These are phyloP conservation scores for Boletellus sp. DNA, from an alignment of 1,284 basidiomycete genomes.

Conservation along the genomic window DNA sequence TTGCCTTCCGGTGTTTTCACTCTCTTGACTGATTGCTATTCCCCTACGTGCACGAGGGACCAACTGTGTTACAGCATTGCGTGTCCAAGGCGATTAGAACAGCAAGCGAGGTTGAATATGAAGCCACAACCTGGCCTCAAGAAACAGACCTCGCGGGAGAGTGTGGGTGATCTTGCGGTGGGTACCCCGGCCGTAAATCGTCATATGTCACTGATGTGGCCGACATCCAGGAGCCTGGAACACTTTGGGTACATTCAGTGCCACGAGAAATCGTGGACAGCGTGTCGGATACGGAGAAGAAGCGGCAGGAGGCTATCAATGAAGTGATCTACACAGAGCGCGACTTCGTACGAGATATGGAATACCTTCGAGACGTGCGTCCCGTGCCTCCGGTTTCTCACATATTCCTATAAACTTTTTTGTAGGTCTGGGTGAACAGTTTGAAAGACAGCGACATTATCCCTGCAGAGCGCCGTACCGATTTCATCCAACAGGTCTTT, in stretches of 20 bases:
- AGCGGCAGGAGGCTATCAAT: slow-evolving; percentile 97
- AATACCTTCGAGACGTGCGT: slow-evolving; percentile 93
- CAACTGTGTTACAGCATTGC: slow-evolving; percentile 95
- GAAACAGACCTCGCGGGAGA: slow-evolving; percentile 79
- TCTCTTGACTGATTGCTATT: slow-evolving; percentile 95
- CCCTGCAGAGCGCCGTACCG: slow-evolving; percentile 71
- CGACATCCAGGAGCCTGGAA: slow-evolving; percentile 71
- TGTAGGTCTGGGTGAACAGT: slow-evolving; percentile 86
- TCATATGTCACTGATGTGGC: slow-evolving; percentile 7
- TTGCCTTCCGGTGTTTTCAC: slow-evolving; percentile 96
- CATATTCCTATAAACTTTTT: background rate
- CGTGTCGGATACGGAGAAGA: slow-evolving; percentile 91
- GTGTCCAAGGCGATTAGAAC: slow-evolving; percentile 91
- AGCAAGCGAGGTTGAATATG: slow-evolving; percentile 90
- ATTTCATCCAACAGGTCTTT: slow-evolving; percentile 94
- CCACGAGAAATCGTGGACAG: slow-evolving; percentile 91
- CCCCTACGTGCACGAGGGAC: slow-evolving; percentile 93
- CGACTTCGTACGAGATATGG: slow-evolving; percentile 96
- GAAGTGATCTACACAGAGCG: slow-evolving; percentile 99
- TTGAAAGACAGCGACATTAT: slow-evolving; percentile 78
- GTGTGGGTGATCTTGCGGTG: slow-evolving; percentile 78
- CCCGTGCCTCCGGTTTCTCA: slow-evolving; percentile 3
- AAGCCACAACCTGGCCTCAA: slow-evolving; percentile 88
- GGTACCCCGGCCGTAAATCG: slow-evolving; percentile 21
- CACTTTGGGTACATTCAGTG: slow-evolving; percentile 97